Base-by-base conservation (phyloP, 2,329 filamentous ascomycete species). In the Talaromyces amestolkiae region DNA sequence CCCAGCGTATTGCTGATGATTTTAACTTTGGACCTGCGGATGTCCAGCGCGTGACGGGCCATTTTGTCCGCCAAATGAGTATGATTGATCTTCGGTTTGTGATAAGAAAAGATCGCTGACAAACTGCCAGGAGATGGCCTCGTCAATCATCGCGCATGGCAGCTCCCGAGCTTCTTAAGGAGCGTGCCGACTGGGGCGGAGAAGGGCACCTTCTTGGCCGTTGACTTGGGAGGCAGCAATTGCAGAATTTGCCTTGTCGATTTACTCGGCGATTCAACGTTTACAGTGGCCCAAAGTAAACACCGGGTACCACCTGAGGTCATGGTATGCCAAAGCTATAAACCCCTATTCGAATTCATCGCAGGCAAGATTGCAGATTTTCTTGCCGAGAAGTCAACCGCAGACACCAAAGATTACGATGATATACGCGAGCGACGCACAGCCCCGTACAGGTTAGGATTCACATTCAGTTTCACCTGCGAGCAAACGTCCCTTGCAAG, bases 401-500 rank as follows among this genome's bases (percentile, higher is more conserved):
- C 61, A 6, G 47, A 65, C 10, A 5, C 2, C 33, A 39, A 56
- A 56, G 53, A 3, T 19, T 15, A 56, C 33, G n/a, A 41, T 47
- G 13, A n/a, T 19, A 45, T 60, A 11, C 47, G 41, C 19, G 37
- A 45, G 22, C 39, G 11, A 45, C 37, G 33, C 33, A 33, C n/a
- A 19, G 35, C 17, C 13, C 47, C 51, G 24, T 69, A 68, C 49
- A 66, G 64, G 9, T 47, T 71, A 15, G 70, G 70, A 3, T 70
- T 71, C 54, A 71, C 70, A 15, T 71, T 71, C 49, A 70, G 69
- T 49, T 71, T 71, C 45, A 69, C 69, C 31, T 70, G 65, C 19
- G 66, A 69, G 35, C 68, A 71, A 31, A 67, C 66, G 2, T 69
- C 68, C 11, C 69, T 71, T 13, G 66, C 64, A 11, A 59, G 62